Evolutionary conservation across 257 asterid genomes (phyloP).

Genomic region (Solanum chiquidenum): DNA sequence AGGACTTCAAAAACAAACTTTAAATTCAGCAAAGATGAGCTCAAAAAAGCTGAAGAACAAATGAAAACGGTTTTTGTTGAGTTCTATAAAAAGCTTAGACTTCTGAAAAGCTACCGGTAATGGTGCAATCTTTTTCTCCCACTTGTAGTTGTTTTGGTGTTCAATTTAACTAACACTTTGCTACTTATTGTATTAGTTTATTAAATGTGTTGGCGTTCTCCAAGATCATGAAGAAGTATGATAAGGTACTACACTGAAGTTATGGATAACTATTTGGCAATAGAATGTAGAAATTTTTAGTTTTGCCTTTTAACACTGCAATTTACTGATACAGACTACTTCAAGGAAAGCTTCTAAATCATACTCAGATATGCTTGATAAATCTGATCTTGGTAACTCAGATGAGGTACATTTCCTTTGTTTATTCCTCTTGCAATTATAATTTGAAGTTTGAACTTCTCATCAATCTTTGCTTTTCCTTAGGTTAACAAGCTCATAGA

Average conservation of each 20-base stretch:
- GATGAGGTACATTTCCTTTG: slow-evolving; percentile 48
- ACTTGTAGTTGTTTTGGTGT: neutral
- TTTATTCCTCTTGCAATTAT: neutral
- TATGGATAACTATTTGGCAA: neutral
- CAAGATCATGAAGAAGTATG: slow-evolving; percentile 85
- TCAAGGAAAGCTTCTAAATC: slow-evolving; percentile 70
- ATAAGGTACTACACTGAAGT: slow-evolving; percentile 44
- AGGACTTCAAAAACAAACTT: slow-evolving; percentile 28
- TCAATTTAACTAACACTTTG: neutral
- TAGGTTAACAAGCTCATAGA: slow-evolving; percentile 50
- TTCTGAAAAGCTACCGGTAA: slow-evolving; percentile 62
- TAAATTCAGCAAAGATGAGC: slow-evolving; percentile 48
- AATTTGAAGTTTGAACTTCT: neutral
- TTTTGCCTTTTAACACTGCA: neutral
- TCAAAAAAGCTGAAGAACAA: slow-evolving; percentile 45
- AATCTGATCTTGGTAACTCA: slow-evolving; percentile 53
- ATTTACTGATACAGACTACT: slow-evolving; percentile 34
- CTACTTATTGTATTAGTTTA: slow-evolving; percentile 37
- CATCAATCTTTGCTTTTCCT: neutral
- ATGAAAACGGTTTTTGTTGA: slow-evolving; percentile 47
- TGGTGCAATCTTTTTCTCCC: neutral
- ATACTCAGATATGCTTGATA: slow-evolving; percentile 65
- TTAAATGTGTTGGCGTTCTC: slow-evolving; percentile 73
- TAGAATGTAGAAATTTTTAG: neutral
- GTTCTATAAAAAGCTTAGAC: slow-evolving; percentile 54